phyloP scores from a whole-genome alignment of 176 grass and related monocot genomes.

The Eleusine coracana region DNA sequence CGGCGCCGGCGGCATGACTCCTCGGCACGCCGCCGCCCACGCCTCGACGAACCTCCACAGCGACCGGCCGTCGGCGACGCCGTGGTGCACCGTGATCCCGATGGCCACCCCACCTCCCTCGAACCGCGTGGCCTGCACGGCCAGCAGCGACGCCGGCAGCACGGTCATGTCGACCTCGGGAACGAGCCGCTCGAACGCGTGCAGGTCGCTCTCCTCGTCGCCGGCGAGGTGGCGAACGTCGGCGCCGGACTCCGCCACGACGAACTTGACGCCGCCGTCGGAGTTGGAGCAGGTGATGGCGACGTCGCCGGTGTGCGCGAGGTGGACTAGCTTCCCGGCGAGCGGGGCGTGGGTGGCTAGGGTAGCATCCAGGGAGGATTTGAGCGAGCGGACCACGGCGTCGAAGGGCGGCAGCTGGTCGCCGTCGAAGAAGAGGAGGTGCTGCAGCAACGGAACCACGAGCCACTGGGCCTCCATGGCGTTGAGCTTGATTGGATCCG shows the following conservation, averaged over 20 bases:
- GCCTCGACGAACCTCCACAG: constrained; percentile 38
- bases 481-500: constrained; percentile 35
- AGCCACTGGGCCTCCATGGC: constrained; percentile 42
- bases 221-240: constrained; percentile 34
- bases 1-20: not conserved
- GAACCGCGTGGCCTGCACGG: constrained; percentile 53
- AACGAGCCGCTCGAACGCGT: constrained; percentile 37
- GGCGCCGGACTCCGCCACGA: constrained; percentile 46
- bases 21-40: constrained; percentile 7
- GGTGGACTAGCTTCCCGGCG: constrained; percentile 44
- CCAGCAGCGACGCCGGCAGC: constrained; percentile 51
- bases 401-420: constrained; percentile 38
- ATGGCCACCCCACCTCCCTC: constrained; percentile 19
- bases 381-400: constrained; percentile 4
- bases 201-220: constrained; percentile 40
- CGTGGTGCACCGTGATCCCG: constrained; percentile 37
- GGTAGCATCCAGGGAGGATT: constrained; percentile 30
- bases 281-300: constrained; percentile 39
- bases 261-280: constrained; percentile 35
- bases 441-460: not conserved
- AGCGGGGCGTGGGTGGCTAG: constrained; percentile 38
- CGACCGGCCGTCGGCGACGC: constrained; percentile 27
- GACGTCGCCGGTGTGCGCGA: constrained; percentile 31
- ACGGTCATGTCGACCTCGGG: constrained; percentile 38
- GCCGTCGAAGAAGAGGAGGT: constrained; percentile 39